Evolutionary conservation across 2,329 filamentous ascomycete species (phyloP), one percentile per base, ranked within the genome.

Genomic region (Cordyceps cateniannulata): DNA sequence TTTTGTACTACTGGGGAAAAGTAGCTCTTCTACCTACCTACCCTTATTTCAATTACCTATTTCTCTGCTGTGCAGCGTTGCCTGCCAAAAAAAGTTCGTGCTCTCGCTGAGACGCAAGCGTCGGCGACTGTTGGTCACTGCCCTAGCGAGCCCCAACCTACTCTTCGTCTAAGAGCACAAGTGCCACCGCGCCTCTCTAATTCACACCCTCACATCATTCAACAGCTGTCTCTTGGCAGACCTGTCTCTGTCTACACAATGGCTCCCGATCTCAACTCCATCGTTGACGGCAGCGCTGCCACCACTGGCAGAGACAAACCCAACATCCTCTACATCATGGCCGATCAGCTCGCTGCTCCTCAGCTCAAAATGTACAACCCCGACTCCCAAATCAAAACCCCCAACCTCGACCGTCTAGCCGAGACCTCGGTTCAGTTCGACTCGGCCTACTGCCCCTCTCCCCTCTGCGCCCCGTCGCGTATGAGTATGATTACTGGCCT

Each of bases 401-500:
- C 93, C 52, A 87, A 97, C 76, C 84, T 97, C 63, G 91, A 97
- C 75, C 84, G 85, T 56, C 82, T 97, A 64, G 91, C 93, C 2
- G 84, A 87, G 65, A 85, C 85, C 63, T 89, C 91, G 10, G 92
- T 96, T 35, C 89, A 96, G 71, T 97, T 97, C 71, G 89, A 96
- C 72, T 95, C 89, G 42, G 93, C 93, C 22, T 97, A 97, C 79
- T 96, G 92, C 79, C 93, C 93, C 63, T 93, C 92, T 12, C 93
- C 93, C 7, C 85, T 97, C 44, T 97, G 93, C 73, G 93, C 92
- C 1, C 93, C 93, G 2, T 96, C 91, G 16, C 88, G 93, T 68
- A 96, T 96, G 85, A 91, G 90, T 73, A 90, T 97, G 88, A 93
- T 96, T 73, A 93, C 90, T 12, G 93, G 93, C 48, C 90, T 93